Base-by-base conservation (phyloP, 345 rosid genomes). In the Salix viminalis region DNA sequence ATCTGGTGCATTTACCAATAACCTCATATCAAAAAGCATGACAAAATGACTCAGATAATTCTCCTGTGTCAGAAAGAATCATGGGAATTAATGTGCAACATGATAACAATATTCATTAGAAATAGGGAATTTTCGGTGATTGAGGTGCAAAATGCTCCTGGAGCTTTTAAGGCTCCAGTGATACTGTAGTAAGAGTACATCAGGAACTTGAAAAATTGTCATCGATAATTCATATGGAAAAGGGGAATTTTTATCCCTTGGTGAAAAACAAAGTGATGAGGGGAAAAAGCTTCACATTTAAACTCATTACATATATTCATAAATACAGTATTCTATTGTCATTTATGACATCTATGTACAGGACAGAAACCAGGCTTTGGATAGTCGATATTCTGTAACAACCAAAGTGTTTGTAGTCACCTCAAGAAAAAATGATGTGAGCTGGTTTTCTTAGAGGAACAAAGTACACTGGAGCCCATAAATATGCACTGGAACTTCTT, bases 281-380 rank as follows among this genome's bases (percentile, higher is more conserved):
- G 42, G 66, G 76, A 62, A 75, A 76, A 74, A 70, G 76, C 76
- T 73, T 66, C 84, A 79, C 77, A 78, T 69, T 52, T 54, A 36
- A 86, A 64, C 65, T 76, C 23, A 52, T 79, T 81, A 85, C 86
- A 87, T 68, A 30, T 44, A 83, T 71, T 75, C 82, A 82, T 61
- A 80, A 82, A 79, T 82, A 85, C 87, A 90, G 84, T 80, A 69
- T 77, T 78, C 76, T 56, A 28, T 36, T 80, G 76, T 85, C 79
- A 82, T 75, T 74, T 70, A 81, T 76, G 83, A 84, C 75, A 84
- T 70, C 84, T 84, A 88, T 83, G 78, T 85, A 88, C 87, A 87
- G 71, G 67, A 76, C 68, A 74, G 66, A 68, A 76, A 81, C 80
- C 77, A 83, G 78, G 79, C 79, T 76, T 77, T 64, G 41, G 79